Percentiles rank a stretch among this genome's conserved stretches.
Evolutionary conservation across 768 basidiomycete species (phyloP).

Genomic region (Cubamyces lactineus): DNA sequence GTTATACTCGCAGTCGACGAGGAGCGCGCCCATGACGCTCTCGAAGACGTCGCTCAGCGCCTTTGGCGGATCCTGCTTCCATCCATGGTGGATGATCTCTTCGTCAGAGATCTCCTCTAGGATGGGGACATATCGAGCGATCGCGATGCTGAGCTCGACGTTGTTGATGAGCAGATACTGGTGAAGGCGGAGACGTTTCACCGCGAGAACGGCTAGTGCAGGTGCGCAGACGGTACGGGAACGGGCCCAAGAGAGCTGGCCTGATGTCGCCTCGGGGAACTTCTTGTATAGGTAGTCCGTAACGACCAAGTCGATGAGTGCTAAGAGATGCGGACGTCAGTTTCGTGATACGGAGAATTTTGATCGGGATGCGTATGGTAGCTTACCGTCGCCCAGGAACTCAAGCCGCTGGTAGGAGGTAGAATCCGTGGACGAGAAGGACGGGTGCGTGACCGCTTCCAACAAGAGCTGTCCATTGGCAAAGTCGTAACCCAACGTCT

Average conservation of each 20-base stretch:
- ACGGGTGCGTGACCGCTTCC: constrained; percentile 87
- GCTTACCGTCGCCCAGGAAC: constrained; percentile 86
- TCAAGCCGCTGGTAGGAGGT: constrained; percentile 86
- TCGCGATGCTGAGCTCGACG: constrained; percentile 65
- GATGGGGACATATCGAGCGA: constrained; percentile 61
- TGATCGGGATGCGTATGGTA: background rate
- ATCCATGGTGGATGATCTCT: constrained; percentile 69
- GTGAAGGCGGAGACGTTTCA: constrained; percentile 68
- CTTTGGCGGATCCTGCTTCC: constrained; percentile 88
- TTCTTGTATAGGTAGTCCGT: constrained; percentile 70
- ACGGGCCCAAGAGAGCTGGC: constrained; percentile 73
- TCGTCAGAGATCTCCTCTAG: constrained; percentile 57
- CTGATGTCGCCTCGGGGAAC: constrained; percentile 73
- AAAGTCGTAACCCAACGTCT: constrained; percentile 71
- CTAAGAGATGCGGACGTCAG: constrained; percentile 40
- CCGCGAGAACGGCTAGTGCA: constrained; percentile 69
- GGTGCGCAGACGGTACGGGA: constrained; percentile 74
- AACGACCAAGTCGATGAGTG: constrained; percentile 72
- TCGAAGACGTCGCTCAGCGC: constrained; percentile 84
- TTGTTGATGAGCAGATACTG: constrained; percentile 71
- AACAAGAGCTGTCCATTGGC: constrained; percentile 61
- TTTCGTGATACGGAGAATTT: constrained; percentile 6
- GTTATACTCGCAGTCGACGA: constrained; percentile 78
- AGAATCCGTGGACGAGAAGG: constrained; percentile 55
- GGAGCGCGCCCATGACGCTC: constrained; percentile 79